phyloP scores from a whole-genome alignment of 164 flowering plant genomes.

The Euptelea pleiosperma region DNA sequence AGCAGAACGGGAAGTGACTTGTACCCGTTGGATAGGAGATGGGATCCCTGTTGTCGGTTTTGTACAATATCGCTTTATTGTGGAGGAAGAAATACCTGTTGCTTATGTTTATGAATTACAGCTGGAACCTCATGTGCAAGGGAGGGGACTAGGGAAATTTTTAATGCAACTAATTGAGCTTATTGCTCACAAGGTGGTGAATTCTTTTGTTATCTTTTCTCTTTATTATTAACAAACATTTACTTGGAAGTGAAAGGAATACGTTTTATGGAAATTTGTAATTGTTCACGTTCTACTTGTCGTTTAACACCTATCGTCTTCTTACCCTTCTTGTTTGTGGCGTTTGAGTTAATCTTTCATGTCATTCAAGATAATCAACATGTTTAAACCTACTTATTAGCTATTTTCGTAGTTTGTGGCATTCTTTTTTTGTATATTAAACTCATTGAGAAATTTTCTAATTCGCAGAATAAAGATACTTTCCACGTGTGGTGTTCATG shows the following conservation, averaged over 20 bases:
- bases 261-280: too few species aligned
- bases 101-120: slow-evolving; percentile 90
- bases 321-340: too few species aligned
- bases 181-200: slow-evolving; percentile 72
- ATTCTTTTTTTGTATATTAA: too few species aligned
- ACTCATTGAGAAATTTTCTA: too few species aligned
- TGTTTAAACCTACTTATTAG: too few species aligned
- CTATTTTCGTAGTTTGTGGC: too few species aligned
- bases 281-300: too few species aligned
- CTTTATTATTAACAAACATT: slow-evolving; percentile 1
- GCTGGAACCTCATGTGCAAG: slow-evolving; percentile 66
- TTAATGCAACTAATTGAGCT: slow-evolving; percentile 86
- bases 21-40: slow-evolving; percentile 15
- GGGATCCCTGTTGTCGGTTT: slow-evolving; percentile 61
- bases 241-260: too few species aligned
- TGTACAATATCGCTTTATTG: slow-evolving; percentile 71
- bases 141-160: slow-evolving; percentile 81
- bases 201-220: background rate
- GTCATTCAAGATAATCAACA: too few species aligned
- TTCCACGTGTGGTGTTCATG: background rate
- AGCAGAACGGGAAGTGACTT: slow-evolving; percentile 9
- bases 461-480: too few species aligned
- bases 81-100: slow-evolving; percentile 90
- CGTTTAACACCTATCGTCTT: too few species aligned
- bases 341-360: too few species aligned